Evolutionary conservation across 2,329 filamentous ascomycete genomes (phyloP).

Genomic region (Sordariomycetes sp.): DNA sequence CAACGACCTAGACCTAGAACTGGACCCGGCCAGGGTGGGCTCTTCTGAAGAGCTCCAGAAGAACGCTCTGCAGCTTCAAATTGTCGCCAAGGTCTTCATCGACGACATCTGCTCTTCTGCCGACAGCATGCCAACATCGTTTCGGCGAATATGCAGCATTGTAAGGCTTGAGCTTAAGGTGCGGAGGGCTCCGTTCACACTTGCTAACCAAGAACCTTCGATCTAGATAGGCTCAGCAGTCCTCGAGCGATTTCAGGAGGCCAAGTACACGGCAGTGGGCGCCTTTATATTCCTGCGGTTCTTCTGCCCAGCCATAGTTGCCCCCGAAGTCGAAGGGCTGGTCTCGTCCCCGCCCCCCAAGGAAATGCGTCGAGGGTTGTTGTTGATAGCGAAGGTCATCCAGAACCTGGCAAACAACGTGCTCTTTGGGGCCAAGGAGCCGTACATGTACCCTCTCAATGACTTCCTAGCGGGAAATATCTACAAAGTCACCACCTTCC

Average conservation of each 20-base stretch:
- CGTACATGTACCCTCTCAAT: conserved; percentile 62
- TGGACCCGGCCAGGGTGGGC: conserved; percentile 51
- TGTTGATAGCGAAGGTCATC: conserved; percentile 61
- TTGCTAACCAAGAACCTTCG: conserved; percentile 8
- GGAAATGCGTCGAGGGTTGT: conserved; percentile 56
- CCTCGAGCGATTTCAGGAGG: conserved; percentile 52
- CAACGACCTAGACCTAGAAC: conserved; percentile 56
- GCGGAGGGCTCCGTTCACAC: background rate
- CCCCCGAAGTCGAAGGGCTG: conserved; percentile 57
- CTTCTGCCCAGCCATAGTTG: conserved; percentile 63
- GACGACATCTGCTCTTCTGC: conserved; percentile 58
- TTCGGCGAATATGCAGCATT: conserved; percentile 58
- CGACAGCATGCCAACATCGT: conserved; percentile 48
- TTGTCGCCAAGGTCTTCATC: conserved; percentile 61
- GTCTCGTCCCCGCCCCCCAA: conserved; percentile 51
- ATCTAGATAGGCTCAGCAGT: conserved; percentile 51
- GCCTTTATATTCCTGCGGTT: conserved; percentile 63
- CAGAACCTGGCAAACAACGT: conserved; percentile 65
- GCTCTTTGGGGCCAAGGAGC: conserved; percentile 60
- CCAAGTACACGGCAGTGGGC: conserved; percentile 62
- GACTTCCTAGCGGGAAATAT: conserved; percentile 60
- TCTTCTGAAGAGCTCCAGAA: conserved; percentile 54
- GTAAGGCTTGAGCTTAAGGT: conserved; percentile 30
- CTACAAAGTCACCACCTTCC: conserved; percentile 54
- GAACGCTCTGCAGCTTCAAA: conserved; percentile 54